Evolutionary conservation across 2,329 filamentous ascomycete species (phyloP), one percentile per base, ranked within the genome.

Genomic region (Trichocomaceae sp.): DNA sequence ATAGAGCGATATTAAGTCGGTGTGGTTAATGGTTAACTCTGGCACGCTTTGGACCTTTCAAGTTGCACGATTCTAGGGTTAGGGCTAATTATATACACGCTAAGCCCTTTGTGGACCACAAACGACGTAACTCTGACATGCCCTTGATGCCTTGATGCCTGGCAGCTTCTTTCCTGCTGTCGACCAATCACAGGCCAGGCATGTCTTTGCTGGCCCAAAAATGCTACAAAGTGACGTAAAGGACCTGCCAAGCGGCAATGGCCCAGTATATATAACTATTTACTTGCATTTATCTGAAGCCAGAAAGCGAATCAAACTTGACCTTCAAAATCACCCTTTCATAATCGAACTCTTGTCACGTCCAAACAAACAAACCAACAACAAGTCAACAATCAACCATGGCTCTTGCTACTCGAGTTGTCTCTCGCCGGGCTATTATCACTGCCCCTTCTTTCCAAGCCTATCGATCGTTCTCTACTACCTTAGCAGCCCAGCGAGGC

Each of bases 391-490:
- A 29, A 47, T 31, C 22, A 23, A 49, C 12, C 17, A 56, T 56
- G 54, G n/a, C 50, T 39, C 45, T 52, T n/a, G 31, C 52, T 26
- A 37, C 54, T 26, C 49, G 49, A 26, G 41, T 52, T 19, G 39
- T 39, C 39, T 45, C 48, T 20, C 19, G 49, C 19, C 49, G 54
- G 46, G 46, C 39, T 47, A 26, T 41, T 26, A 17, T 52, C 15
- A 47, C 50, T 33, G 20, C 49, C 26, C 19, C 54, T 10, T 51
- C 47, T 29, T 47, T 48, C 45, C 54, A 49, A 13, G 45, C 50
- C 26, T 46, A 45, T n/a, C 42, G 64, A 47, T 63, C 64, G 52
- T 81, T 85, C 72, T 79, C 78, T 64, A 82, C 79, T 58, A 77
- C 80, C 10, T 65, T 72, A 39, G 61, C 69, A 45, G 63, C 68